These are phyloP conservation scores for Microascus cirrosus DNA, from an alignment of 2,329 filamentous ascomycete genomes.

Conservation along the genomic window DNA sequence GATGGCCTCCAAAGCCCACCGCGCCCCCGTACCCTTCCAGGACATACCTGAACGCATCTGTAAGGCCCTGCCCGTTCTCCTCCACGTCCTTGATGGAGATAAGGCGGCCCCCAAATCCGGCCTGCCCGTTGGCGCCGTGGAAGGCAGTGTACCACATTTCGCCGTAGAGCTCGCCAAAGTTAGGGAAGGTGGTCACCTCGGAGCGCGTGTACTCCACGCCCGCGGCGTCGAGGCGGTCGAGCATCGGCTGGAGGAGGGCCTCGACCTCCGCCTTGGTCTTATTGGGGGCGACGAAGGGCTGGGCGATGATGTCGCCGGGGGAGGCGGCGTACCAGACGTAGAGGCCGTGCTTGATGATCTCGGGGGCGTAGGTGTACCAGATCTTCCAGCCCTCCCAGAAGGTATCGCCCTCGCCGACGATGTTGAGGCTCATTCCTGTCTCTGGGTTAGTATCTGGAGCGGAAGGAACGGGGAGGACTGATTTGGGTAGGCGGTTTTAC, in stretches of 20 bases:
- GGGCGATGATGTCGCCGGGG: constrained; percentile 32
- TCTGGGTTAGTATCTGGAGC: background rate
- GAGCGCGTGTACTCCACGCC: constrained; percentile 22
- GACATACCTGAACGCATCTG: constrained; percentile 19
- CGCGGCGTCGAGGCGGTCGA: constrained; percentile 23
- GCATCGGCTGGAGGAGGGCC: constrained; percentile 32
- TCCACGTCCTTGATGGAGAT: constrained; percentile 22
- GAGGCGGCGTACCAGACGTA: constrained; percentile 36
- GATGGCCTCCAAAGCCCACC: constrained; percentile 18
- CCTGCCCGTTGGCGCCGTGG: constrained; percentile 1
- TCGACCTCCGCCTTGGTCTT: constrained; percentile 29
- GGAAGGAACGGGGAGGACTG: background rate
- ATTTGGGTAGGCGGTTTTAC: constrained; percentile 6
- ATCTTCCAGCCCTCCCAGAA: constrained; percentile 36
- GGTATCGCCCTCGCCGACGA: constrained; percentile 18
- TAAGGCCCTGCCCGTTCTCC: constrained; percentile 19
- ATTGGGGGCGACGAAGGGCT: constrained; percentile 33
- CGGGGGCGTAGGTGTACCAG: constrained; percentile 31
- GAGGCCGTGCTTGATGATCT: constrained; percentile 27
- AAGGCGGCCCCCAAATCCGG: constrained; percentile 20
- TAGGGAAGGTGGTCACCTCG: constrained; percentile 31
- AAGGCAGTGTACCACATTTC: constrained; percentile 7
- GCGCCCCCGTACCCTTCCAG: constrained; percentile 16
- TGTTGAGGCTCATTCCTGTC: constrained; percentile 9
- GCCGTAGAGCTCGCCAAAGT: constrained; percentile 26